Evolutionary conservation across 2,329 filamentous ascomycete genomes (phyloP).

Genomic region (Whalleya microplaca): DNA sequence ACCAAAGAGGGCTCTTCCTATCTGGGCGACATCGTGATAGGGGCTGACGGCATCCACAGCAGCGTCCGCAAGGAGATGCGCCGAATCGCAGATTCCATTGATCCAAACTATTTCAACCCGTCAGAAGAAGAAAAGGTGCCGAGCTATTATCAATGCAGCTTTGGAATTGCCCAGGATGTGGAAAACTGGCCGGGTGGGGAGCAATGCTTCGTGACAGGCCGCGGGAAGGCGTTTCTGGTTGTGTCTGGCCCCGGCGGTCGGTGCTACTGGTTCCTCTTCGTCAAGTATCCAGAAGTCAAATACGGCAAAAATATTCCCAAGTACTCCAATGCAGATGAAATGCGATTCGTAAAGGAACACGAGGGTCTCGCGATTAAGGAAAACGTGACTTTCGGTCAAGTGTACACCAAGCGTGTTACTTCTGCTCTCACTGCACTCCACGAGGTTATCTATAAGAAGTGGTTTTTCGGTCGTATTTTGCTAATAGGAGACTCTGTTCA

Average conservation of each 20-base stretch:
- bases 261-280: slow-evolving; percentile 1
- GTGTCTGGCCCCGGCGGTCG: too few relatives aligned
- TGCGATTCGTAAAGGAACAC: not conserved
- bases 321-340: not conserved
- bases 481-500: not conserved
- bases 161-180: not conserved
- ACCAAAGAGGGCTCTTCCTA: not conserved
- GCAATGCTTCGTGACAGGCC: too few relatives aligned
- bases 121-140: not conserved
- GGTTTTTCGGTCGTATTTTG: slow-evolving; percentile 1
- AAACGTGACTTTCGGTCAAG: not conserved
- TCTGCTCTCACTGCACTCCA: not conserved
- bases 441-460: not conserved
- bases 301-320: not conserved
- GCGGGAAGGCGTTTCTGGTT: too few relatives aligned
- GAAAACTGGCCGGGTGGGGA: too few relatives aligned
- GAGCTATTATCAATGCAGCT: not conserved
- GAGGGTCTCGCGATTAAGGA: not conserved
- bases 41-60: not conserved
- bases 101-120: not conserved
- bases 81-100: not conserved
- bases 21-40: not conserved
- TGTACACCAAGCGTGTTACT: not conserved
- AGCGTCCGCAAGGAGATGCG: not conserved
- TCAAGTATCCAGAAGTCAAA: not conserved